These are phyloP conservation scores for Aurantiochytrium sp. DNA, from an alignment of 108 stramenopile genomes.

Conservation along the genomic window DNA sequence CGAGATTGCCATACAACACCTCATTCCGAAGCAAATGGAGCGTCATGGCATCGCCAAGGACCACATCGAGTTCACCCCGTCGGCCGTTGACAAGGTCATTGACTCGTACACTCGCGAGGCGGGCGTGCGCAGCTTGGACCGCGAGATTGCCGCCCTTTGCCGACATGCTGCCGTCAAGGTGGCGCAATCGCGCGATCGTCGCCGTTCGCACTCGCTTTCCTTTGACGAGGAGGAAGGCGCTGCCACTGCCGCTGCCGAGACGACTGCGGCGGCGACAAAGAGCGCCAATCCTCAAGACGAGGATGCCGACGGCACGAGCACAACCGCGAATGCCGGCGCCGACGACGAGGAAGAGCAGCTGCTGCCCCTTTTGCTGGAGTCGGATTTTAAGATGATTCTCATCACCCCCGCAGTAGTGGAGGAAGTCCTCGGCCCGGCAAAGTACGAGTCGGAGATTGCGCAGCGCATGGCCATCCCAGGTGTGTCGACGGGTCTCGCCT, in stretches of 20 bases:
- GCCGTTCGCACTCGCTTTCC: constrained; percentile 70
- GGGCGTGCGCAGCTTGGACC: constrained; percentile 84
- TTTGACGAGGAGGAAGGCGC: neutral
- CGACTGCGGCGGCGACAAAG: neutral
- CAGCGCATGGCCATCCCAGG: constrained; percentile 80
- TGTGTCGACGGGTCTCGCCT: constrained; percentile 91
- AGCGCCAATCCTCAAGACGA: constrained; percentile 1
- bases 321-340: neutral
- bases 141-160: constrained; percentile 27
- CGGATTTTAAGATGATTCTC: neutral
- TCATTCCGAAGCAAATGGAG: constrained; percentile 82
- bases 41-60: constrained; percentile 70
- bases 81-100: constrained; percentile 73
- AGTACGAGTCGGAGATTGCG: constrained; percentile 76
- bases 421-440: constrained; percentile 82
- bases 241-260: neutral
- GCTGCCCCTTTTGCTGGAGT: neutral
- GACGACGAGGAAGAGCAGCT: neutral
- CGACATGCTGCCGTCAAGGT: constrained; percentile 10
- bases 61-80: constrained; percentile 53
- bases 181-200: neutral
- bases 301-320: neutral
- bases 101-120: constrained; percentile 92
- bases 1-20: constrained; percentile 80
- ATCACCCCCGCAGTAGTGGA: constrained; percentile 58